These are phyloP conservation scores for Plasmodium gaboni DNA, from an alignment of 169 alveolate genomes.

Conservation along the genomic window DNA sequence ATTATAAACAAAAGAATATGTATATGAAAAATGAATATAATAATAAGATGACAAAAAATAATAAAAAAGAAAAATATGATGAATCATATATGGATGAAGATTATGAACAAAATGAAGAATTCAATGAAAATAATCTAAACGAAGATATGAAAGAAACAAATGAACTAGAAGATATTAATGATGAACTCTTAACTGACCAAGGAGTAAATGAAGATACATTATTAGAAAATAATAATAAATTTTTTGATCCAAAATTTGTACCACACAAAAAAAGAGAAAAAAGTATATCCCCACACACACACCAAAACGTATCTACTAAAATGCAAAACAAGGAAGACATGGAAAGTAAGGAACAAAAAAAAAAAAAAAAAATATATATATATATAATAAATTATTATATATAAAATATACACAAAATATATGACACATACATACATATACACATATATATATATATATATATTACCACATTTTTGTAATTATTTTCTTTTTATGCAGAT, in stretches of 20 bases:
- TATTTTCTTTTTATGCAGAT: constrained; percentile 10
- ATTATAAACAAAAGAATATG: background rate
- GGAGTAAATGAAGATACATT: constrained; percentile 48
- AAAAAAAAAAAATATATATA: background rate
- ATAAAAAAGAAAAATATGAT: background rate
- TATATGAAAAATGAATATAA: background rate
- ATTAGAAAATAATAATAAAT: constrained; percentile 20
- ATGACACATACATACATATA: background rate
- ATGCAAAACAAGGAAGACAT: background rate
- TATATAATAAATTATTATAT: too few relatives aligned
- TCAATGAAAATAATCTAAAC: background rate
- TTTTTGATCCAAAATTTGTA: constrained; percentile 11
- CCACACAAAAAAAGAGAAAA: constrained; percentile 45
- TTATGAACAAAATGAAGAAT: constrained; percentile 12
- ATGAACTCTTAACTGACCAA: constrained; percentile 19
- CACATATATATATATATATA: background rate
- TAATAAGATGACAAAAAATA: background rate
- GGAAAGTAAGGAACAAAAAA: background rate
- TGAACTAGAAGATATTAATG: constrained; percentile 4
- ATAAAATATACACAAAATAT: too few relatives aligned
- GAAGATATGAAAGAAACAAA: background rate
- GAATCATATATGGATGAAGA: background rate
- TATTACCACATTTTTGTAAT: background rate
- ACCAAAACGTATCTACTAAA: constrained; percentile 8
- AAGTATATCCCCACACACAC: constrained; percentile 32